phyloP scores from a whole-genome alignment of 352 stramenopile species.

The Globisporangium orthogonon region DNA sequence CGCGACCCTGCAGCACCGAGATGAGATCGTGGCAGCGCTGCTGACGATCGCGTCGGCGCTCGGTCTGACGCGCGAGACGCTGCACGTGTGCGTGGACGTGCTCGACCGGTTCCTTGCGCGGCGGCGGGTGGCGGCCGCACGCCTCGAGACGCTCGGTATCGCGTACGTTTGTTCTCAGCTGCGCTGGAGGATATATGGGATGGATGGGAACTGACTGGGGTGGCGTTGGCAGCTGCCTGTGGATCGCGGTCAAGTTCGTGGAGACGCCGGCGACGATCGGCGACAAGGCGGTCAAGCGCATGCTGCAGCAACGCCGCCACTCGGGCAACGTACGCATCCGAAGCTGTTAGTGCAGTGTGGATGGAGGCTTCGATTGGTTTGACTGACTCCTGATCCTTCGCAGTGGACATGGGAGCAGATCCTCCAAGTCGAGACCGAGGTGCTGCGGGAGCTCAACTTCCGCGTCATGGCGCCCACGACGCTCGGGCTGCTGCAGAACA shows the following conservation, averaged over 20 bases:
- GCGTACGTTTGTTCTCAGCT: slow-evolving; percentile 23
- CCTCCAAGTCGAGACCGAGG: slow-evolving; percentile 33
- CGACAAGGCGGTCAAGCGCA: slow-evolving; percentile 52
- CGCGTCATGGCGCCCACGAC: slow-evolving; percentile 49
- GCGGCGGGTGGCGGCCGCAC: slow-evolving; percentile 14
- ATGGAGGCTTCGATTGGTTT: too few relatives aligned
- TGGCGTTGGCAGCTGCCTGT: slow-evolving; percentile 34
- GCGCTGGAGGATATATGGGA: neutral
- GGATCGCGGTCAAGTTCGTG: slow-evolving; percentile 70
- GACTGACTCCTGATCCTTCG: too few relatives aligned
- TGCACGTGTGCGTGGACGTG: slow-evolving; percentile 52
- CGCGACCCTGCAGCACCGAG: slow-evolving; percentile 33
- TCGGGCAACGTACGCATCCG: slow-evolving; percentile 44
- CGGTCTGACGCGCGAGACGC: slow-evolving; percentile 45
- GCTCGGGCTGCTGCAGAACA: slow-evolving; percentile 35
- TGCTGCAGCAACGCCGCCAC: slow-evolving; percentile 45
- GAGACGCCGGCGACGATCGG: slow-evolving; percentile 53
- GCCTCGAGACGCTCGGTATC: slow-evolving; percentile 53
- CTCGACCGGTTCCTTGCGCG: slow-evolving; percentile 42
- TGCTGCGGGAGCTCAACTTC: slow-evolving; percentile 40
- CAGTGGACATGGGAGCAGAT: slow-evolving; percentile 69
- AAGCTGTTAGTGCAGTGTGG: too few relatives aligned
- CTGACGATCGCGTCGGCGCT: slow-evolving; percentile 60
- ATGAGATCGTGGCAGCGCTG: slow-evolving; percentile 60
- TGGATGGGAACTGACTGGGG: too few relatives aligned